Conservation (phyloP, 2,329 filamentous ascomycete genomes). For the Geosmithia morbida region DNA sequence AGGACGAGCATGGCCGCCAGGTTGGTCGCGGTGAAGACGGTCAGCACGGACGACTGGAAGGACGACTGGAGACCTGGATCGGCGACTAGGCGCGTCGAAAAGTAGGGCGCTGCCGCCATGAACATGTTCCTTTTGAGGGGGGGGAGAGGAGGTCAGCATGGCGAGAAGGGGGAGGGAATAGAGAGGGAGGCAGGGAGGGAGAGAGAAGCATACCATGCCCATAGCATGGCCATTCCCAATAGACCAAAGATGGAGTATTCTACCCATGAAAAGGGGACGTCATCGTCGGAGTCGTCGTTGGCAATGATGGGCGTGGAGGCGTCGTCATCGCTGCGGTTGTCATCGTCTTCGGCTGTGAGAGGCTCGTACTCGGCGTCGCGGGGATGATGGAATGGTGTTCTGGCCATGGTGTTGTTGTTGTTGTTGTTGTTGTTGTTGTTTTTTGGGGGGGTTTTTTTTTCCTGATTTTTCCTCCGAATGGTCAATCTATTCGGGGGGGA, state of each 20-base stretch:
- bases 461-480: too few relatives aligned
- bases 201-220: constrained; percentile 65
- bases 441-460: too few relatives aligned
- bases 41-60: constrained; percentile 83
- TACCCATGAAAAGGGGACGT: constrained; percentile 60
- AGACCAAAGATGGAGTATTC: constrained; percentile 79
- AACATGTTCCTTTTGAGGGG: constrained; percentile 99
- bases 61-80: constrained; percentile 59
- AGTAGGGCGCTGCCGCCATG: constrained; percentile 86
- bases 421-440: too few relatives aligned
- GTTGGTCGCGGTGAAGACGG: constrained; percentile 75
- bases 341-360: constrained; percentile 12
- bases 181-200: constrained; percentile 1
- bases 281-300: constrained; percentile 10
- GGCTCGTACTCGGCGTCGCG: constrained; percentile 16
- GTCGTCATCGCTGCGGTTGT: not conserved
- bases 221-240: constrained; percentile 86
- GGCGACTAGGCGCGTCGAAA: constrained; percentile 69
- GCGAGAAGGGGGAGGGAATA: constrained; percentile 4
- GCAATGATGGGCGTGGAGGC: constrained; percentile 4
- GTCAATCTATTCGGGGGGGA: too few relatives aligned
- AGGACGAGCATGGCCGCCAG: constrained; percentile 63
- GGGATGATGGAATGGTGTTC: not conserved
- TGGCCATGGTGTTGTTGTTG: too few relatives aligned
- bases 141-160: too few relatives aligned